Evolutionary conservation across 495 filamentous ascomycete genomes (phyloP), one percentile per base, ranked within the genome.

Genomic region (Hypoxylon rickii): DNA sequence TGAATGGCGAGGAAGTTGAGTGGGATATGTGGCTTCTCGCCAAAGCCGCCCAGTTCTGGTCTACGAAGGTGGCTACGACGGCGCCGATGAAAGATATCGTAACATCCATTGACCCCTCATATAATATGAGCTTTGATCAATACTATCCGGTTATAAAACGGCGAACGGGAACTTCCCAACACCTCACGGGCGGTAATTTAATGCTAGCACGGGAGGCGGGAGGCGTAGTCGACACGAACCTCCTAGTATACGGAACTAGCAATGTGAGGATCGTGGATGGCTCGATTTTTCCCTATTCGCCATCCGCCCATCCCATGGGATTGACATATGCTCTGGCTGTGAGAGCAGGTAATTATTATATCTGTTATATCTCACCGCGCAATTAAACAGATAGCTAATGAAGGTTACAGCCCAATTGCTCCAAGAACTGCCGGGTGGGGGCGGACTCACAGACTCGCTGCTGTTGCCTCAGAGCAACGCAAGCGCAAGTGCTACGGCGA

Each of bases 321-420:
- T 31, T 31, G n/a, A 44, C 41, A 3, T 31, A 44, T 17, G 41
- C 41, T 31, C 12, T 44, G 12, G 41, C 41, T 1, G 32, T 44
- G 41, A 44, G 41, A 22, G 41, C 41, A 44, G 41, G 41, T 44
- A 44, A n/a, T n/a, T n/a, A n/a, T n/a, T n/a, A n/a, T n/a, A n/a
- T n/a, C n/a, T n/a, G n/a, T n/a, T n/a, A n/a, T n/a, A n/a, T n/a
- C n/a, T n/a, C n/a, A n/a, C n/a, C n/a, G n/a, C n/a, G n/a, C n/a
- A n/a, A n/a, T n/a, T n/a, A n/a, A n/a, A n/a, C n/a, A n/a, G n/a
- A n/a, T n/a, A n/a, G n/a, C n/a, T n/a, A n/a, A n/a, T n/a, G n/a
- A n/a, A n/a, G n/a, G 38, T 11, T 20, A 26, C 16, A 43, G 40
- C 40, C 1, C 19, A 26, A 26, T 13, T 43, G 8, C 21, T 43